Base-by-base conservation (phyloP, 2,329 filamentous ascomycete genomes). In the Fusarium armeniacum region DNA sequence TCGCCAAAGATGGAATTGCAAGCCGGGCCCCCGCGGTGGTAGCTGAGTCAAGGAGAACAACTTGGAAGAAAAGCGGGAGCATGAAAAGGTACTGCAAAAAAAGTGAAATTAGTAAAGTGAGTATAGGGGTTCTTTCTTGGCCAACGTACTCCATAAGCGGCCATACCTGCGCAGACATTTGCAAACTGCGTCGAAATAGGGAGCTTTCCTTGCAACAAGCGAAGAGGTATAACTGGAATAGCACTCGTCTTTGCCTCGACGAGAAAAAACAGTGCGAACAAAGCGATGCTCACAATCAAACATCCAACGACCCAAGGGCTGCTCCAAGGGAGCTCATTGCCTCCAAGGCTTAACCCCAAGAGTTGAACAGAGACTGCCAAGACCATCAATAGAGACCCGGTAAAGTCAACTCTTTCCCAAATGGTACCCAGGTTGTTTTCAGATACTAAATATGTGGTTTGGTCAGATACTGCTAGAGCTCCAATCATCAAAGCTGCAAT, bases 1-100 rank as follows among this genome's bases (percentile, higher is more conserved):
- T 85, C 0, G 86, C 88, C 12, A 91, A 73, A 0, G 89, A 90
- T 2, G 90, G 87, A 2, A 89, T 85, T 0, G 89, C 85, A 9
- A 93, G 85, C 2, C 90, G 85, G 8, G 88, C 84, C 1, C 90
- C 90, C 1, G 90, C 90, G 16, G 83, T 83, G 0, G 89, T 89
- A 0, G 90, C 86, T 0, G 87, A 87, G 62, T 91, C 89, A 3
- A 87, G 78, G 4, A 90, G 83, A 9, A 91, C 88, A 0, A 87
- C 87, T 70, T 91, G 89, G 75, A 91, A 93, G 79, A 90, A 92
- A 7, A 93, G 80, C 0, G 91, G 91, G 1, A 90, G 84, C 73
- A 90, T 90, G 79, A 93, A 92, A 18, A 92, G 81, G 68, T 91
- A 87, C 83, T 86, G 4, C 44, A 3, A 44, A 15, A 77, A 0